Evolutionary conservation across 2,329 filamentous ascomycete species (phyloP).

Genomic region (Byssothecium circinans): DNA sequence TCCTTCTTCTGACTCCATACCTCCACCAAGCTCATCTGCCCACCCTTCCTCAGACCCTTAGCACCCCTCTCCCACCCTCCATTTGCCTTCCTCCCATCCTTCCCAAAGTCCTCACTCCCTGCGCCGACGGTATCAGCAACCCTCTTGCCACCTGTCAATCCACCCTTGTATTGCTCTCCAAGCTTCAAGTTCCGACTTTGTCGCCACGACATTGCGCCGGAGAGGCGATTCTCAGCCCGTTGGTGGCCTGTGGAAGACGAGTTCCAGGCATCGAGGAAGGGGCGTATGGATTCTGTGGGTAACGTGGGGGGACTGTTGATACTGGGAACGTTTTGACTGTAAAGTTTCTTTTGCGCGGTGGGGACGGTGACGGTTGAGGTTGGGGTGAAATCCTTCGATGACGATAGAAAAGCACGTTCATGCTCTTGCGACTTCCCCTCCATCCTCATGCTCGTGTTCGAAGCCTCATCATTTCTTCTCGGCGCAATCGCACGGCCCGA

Average conservation of each 20-base stretch:
- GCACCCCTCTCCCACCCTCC: slow-evolving; percentile 55
- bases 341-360: neutral
- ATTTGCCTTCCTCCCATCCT: slow-evolving; percentile 55
- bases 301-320: too few relatives aligned
- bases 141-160: slow-evolving; percentile 58
- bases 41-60: slow-evolving; percentile 51
- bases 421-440: slow-evolving; percentile 1
- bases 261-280: slow-evolving; percentile 69
- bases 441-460: neutral
- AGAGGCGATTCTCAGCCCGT: slow-evolving; percentile 67
- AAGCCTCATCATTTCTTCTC: neutral
- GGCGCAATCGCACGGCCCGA: neutral
- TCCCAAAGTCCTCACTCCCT: slow-evolving; percentile 60
- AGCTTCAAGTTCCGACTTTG: slow-evolving; percentile 70
- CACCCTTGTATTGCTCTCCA: slow-evolving; percentile 65
- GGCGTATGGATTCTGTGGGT: slow-evolving; percentile 21
- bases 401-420: slow-evolving; percentile 1
- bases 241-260: slow-evolving; percentile 78
- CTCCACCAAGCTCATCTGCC: slow-evolving; percentile 43
- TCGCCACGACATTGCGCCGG: slow-evolving; percentile 69
- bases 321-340: neutral
- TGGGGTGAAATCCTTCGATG: neutral
- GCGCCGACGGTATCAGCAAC: slow-evolving; percentile 67
- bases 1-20: slow-evolving; percentile 26
- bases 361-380: neutral